Percentiles rank a stretch among this genome's conserved stretches.
Conservation (phyloP, 1,284 basidiomycete species). For the Erythrobasidium hasegawianum region DNA sequence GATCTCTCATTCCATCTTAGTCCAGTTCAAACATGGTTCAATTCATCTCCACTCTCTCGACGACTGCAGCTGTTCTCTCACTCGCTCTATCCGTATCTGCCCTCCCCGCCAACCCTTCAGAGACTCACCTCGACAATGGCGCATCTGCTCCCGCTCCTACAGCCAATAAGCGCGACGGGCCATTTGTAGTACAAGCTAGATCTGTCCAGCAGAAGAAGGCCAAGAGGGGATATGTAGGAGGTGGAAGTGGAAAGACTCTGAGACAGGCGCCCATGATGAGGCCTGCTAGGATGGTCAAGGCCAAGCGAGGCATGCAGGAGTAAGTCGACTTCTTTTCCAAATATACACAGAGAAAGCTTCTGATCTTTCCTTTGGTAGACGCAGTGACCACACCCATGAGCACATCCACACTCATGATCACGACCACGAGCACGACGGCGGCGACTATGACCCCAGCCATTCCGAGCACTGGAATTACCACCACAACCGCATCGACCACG, state of each 20-base stretch:
- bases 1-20: neutral
- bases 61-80: constrained; percentile 4
- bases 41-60: constrained; percentile 5
- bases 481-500: constrained; percentile 26
- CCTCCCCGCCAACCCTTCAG: constrained; percentile 6
- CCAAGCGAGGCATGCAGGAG: constrained; percentile 24
- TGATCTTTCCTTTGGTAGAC: too few relatives aligned
- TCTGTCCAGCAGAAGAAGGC: neutral
- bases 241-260: constrained; percentile 11
- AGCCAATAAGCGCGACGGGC: constrained; percentile 9
- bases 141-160: neutral
- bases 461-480: constrained; percentile 36
- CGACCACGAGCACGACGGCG: constrained; percentile 5
- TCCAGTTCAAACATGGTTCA: constrained; percentile 14
- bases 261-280: constrained; percentile 24
- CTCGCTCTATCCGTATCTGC: constrained; percentile 12
- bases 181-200: constrained; percentile 19
- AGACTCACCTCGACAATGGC: neutral
- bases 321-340: constrained; percentile 3
- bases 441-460: constrained; percentile 31
- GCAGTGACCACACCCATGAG: constrained; percentile 9
- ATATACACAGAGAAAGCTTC: too few relatives aligned
- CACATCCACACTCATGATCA: constrained; percentile 30
- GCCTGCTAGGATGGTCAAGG: constrained; percentile 13
- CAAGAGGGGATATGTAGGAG: constrained; percentile 21